Evolutionary conservation across 805 yeast genomes (phyloP).

Genomic region (Lipomyces kockii): DNA sequence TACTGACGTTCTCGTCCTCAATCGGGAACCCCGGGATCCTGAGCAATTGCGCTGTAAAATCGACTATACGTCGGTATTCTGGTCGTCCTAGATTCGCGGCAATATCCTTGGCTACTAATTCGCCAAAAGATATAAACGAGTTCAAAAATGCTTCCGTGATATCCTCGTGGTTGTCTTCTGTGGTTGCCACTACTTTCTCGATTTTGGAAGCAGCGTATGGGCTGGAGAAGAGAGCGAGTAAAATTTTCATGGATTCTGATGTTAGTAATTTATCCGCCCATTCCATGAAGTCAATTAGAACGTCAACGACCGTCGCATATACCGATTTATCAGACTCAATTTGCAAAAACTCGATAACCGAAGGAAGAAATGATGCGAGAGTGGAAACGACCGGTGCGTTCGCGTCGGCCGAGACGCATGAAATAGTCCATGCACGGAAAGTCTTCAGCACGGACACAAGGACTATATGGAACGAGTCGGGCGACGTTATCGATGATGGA

Average conservation of each 20-base stretch:
- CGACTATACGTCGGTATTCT: slow-evolving; percentile 15
- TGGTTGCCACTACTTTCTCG: slow-evolving; percentile 45
- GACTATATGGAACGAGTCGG: slow-evolving; percentile 14
- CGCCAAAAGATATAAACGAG: slow-evolving; percentile 31
- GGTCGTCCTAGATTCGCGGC: slow-evolving; percentile 11
- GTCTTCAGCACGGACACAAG: slow-evolving; percentile 21
- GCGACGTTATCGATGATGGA: slow-evolving; percentile 7
- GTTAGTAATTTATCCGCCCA: slow-evolving; percentile 27
- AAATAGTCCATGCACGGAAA: slow-evolving; percentile 29
- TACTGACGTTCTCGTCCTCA: slow-evolving; percentile 28
- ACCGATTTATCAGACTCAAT: slow-evolving; percentile 24
- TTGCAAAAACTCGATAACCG: slow-evolving; percentile 13
- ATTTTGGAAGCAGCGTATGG: slow-evolving; percentile 33
- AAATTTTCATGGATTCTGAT: slow-evolving; percentile 1
- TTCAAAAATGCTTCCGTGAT: slow-evolving; percentile 34
- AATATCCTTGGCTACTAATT: slow-evolving; percentile 25
- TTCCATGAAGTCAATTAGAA: slow-evolving; percentile 31
- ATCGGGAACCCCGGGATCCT: slow-evolving; percentile 30
- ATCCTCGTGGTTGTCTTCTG: slow-evolving; percentile 47
- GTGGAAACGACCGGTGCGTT: slow-evolving; percentile 6
- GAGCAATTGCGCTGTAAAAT: slow-evolving; percentile 20
- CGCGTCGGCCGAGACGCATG: slow-evolving; percentile 13
- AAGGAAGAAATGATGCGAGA: slow-evolving; percentile 12
- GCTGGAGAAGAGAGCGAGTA: slow-evolving; percentile 21
- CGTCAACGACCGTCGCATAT: slow-evolving; percentile 23